Conservation (phyloP, 148 eudicot genomes). For the Chenopodium quinoa region DNA sequence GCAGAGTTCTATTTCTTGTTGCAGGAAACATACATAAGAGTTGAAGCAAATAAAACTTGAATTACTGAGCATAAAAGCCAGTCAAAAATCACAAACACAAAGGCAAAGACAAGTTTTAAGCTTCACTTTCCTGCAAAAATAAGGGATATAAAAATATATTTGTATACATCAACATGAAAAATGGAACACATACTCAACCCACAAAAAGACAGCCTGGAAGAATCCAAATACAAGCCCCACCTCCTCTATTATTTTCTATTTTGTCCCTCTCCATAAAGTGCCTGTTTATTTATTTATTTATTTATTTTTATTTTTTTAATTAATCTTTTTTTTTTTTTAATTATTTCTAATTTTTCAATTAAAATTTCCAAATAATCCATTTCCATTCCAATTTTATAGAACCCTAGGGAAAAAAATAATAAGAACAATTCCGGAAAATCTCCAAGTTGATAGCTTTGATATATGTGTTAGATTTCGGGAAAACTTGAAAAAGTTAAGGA, state of each 20-base stretch:
- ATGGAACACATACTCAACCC: conserved; percentile 13
- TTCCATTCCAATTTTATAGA: not conserved
- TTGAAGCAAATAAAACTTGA: not conserved
- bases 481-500: too few relatives aligned
- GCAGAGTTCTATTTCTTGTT: not conserved
- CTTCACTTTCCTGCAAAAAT: conserved; percentile 18
- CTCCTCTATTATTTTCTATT: conserved; percentile 35
- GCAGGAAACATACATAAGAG: not conserved
- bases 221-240: conserved; percentile 53
- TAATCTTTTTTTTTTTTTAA: too few relatives aligned
- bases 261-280: conserved; percentile 25
- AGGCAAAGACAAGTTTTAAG: conserved; percentile 20
- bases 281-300: not conserved
- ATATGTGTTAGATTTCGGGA: too few relatives aligned
- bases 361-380: not conserved
- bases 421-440: not conserved
- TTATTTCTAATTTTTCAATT: not conserved
- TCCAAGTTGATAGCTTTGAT: too few relatives aligned
- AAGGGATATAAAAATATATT: not conserved
- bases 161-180: not conserved
- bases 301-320: too few relatives aligned
- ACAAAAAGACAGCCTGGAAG: conserved; percentile 62
- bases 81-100: conserved; percentile 32
- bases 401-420: not conserved
- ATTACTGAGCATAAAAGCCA: conserved; percentile 12